Conservation (phyloP, 2,329 filamentous ascomycete genomes). For the Sporothrix luriei region DNA sequence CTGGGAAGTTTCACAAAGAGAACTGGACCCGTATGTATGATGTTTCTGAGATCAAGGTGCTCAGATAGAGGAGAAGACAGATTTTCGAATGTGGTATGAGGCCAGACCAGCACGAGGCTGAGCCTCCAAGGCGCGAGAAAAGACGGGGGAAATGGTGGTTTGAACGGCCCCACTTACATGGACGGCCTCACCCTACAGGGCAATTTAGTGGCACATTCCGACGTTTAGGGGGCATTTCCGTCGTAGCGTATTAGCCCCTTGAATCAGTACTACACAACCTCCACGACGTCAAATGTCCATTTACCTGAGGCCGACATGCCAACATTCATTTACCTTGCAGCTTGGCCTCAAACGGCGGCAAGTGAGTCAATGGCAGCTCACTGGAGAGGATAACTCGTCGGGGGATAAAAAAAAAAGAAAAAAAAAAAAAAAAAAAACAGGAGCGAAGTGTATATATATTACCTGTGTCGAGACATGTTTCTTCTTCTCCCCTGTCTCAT, state of each 20-base stretch:
- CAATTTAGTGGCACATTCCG: not conserved
- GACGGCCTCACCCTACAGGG: constrained; percentile 18
- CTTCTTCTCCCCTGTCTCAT: not conserved
- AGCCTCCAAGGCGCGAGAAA: not conserved
- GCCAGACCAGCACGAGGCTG: not conserved
- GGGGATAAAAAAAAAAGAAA: too few relatives aligned
- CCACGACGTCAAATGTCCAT: not conserved
- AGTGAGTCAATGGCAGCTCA: not conserved
- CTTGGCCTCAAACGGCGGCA: not conserved
- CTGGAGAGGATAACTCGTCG: not conserved
- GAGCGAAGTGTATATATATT: too few relatives aligned
- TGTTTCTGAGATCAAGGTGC: too few relatives aligned
- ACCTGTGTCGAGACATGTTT: not conserved
- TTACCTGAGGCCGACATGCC: not conserved
- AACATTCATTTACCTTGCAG: not conserved
- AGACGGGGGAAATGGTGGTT: not conserved
- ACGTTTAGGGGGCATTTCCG: not conserved
- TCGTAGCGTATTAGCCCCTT: not conserved
- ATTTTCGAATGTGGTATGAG: not conserved
- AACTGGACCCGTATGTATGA: too few relatives aligned
- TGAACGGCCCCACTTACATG: not conserved
- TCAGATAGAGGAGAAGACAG: not conserved
- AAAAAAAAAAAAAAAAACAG: too few relatives aligned
- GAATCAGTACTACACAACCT: not conserved
- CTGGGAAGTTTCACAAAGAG: too few relatives aligned